Percentiles rank a stretch among this genome's conserved stretches.
phyloP scores from a whole-genome alignment of 1,284 basidiomycete species.

The Neonothopanus nambi region DNA sequence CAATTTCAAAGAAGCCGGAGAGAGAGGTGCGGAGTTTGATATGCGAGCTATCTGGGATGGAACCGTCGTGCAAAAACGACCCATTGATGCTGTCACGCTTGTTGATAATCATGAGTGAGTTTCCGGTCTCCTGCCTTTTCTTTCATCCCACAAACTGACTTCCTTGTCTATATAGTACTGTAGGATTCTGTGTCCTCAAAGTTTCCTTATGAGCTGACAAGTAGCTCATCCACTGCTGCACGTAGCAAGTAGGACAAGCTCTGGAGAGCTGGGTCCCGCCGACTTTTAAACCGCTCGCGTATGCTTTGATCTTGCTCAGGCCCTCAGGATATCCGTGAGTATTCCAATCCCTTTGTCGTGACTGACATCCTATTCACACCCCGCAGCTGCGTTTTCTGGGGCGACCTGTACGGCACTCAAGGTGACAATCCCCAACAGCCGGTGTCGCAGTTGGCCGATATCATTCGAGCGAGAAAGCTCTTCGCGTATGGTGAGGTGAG shows the following conservation, averaged over 20 bases:
- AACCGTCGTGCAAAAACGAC: constrained; percentile 49
- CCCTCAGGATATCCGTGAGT: constrained; percentile 53
- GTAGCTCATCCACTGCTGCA: neutral
- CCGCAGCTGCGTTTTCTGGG: constrained; percentile 51
- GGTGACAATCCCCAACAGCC: constrained; percentile 45
- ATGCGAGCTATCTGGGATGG: constrained; percentile 54
- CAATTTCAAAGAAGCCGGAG: constrained; percentile 54
- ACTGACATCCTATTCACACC: neutral
- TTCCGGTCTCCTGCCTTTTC: neutral
- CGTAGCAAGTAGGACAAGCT: constrained; percentile 45
- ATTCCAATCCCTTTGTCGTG: neutral
- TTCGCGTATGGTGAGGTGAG: constrained; percentile 51
- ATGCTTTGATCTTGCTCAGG: constrained; percentile 54
- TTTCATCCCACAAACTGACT: neutral
- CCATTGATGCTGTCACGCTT: constrained; percentile 51
- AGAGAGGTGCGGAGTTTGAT: constrained; percentile 45
- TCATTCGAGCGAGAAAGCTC: constrained; percentile 47
- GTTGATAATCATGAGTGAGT: constrained; percentile 27
- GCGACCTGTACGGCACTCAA: constrained; percentile 50
- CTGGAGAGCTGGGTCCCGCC: constrained; percentile 52
- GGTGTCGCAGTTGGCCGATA: constrained; percentile 45
- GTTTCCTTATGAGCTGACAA: neutral
- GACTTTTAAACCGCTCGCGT: constrained; percentile 57
- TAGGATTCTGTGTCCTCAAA: neutral
- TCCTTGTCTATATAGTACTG: constrained; percentile 5